Evolutionary conservation across 176 grass and related monocot genomes (phyloP), one percentile per base, ranked within the genome.

Genomic region (Puya raimondii): DNA sequence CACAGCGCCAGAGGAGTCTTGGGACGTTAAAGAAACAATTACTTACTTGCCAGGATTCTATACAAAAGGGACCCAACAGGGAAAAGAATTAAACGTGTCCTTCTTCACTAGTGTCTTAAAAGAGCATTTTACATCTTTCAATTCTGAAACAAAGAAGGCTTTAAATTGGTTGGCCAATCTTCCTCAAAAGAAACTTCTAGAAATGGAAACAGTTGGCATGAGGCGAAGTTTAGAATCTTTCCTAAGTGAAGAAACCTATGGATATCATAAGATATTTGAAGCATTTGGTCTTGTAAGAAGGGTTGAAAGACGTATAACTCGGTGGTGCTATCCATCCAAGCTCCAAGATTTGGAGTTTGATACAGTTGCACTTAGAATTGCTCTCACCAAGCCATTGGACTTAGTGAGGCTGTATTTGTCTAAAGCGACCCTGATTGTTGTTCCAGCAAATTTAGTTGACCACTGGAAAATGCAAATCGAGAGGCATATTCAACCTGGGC

Each of bases 391-490:
- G 76, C 94, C 89, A 0, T 49, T 93, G 33, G 80, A 92, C 68
- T 78, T 73, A 48, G 18, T 59, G 33, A 82, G 89, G 74, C 76
- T 90, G 68, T 99, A 90, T 87, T 89, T 93, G 63, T 99, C 94
- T 72, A 85, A 72, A 57, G 94, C 89, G 42, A 93, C 89, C 68
- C 77, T 99, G 75, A 92, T 99, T 83, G 84, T 99, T 29, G 89
- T 93, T 27, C 94, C 94, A 66, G 74, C 94, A 87, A 99, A 99
- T 74, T 79, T 99, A 66, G 86, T 99, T 52, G 94, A 93, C 76
- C 94, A 97, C 53, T 97, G 89, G 93, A 92, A 70, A 83, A 87
- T 86, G 53, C 93, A 97, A 65, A 92, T 97, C 72, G 76, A 90
- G 66, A 85, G 84, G 20, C 93, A 97, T 81, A 84, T 92, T 57